Evolutionary conservation across 208 protist species (phyloP), one percentile per base, ranked within the genome.

Genomic region (Leishmania aethiopica): DNA sequence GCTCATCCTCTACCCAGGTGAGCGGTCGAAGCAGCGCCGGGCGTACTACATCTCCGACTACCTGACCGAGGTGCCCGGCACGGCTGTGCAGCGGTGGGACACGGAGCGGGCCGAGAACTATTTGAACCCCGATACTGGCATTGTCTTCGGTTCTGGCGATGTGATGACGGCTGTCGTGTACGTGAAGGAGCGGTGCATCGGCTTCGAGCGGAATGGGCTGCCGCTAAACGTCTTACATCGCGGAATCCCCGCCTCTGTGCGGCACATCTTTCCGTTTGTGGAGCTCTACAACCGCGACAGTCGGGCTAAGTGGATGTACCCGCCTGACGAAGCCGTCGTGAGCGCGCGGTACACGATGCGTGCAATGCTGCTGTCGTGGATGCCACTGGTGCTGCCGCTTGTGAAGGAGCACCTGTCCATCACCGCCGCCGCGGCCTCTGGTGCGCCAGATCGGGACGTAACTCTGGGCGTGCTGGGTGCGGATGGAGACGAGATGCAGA

Each of bases 141-240:
- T 95, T 73, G 86, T 98, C 76, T 98, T 95, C 83, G 93, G 93
- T 53, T 95, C 91, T 45, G 95, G 91, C 53, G 95, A 98, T 79
- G 88, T 96, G 35, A 91, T 98, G 75, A 98, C 95, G 51, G 90
- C 95, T 28, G 87, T 86, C 13, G 87, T 98, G 49, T 77, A 95
- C 74, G 90, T 86, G 60, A 84, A 77, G 51, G 49, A 83, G 53
- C 92, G 93, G 17, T 90, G 85, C 82, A 85, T 98, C 64, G 84
- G 83, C 57, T 98, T 96, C 80, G 89, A 87, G 59, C 91, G 95
- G 64, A 98, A 98, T 82, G 93, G 90, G 35, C 77, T 91, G 67
- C 86, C 91, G 73, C 86, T 98, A 22, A 94, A 94, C 47, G 90
- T 87, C 15, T 79, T 96, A 45, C 95, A 93, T 72, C 88, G 79